phyloP scores from a whole-genome alignment of 2,329 filamentous ascomycete genomes.

The Phaeosphaeria sp. region DNA sequence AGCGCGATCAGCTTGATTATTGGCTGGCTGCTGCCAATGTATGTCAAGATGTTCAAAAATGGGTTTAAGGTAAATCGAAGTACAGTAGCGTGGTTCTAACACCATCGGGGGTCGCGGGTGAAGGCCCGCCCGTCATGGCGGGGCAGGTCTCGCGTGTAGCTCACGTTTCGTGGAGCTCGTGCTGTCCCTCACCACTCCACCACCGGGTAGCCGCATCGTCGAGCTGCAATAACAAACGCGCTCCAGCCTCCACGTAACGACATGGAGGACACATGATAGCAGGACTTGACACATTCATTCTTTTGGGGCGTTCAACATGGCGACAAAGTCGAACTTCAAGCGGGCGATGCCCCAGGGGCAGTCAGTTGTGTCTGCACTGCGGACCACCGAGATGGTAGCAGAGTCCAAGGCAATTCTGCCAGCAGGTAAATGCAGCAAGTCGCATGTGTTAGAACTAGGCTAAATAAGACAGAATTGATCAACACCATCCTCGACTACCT shows the following conservation, averaged over 20 bases:
- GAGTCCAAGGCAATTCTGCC: slow-evolving; percentile 80
- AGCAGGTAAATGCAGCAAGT: slow-evolving; percentile 65
- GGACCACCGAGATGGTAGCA: slow-evolving; percentile 79
- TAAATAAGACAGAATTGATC: slow-evolving; percentile 72
- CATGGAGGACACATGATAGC: slow-evolving; percentile 10
- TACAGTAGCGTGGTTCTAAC: background rate
- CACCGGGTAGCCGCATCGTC: slow-evolving; percentile 1
- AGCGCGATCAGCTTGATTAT: background rate
- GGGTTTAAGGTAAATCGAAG: background rate
- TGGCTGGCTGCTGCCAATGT: background rate
- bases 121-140: background rate
- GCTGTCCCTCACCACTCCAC: slow-evolving; percentile 2
- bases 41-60: background rate
- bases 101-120: background rate
- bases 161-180: background rate
- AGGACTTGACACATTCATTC: background rate
- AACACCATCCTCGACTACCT: slow-evolving; percentile 88
- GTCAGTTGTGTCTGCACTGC: slow-evolving; percentile 74
- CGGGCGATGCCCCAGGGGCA: slow-evolving; percentile 46
- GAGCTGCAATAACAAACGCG: slow-evolving; percentile 4
- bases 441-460: background rate
- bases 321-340: slow-evolving; percentile 58
- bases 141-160: background rate
- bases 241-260: slow-evolving; percentile 11
- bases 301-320: slow-evolving; percentile 22